A percentile compares a stretch with the other conserved stretches of the same genome.
Conservation (phyloP, 106 monocot genomes). For the Phalaenopsis equestris region DNA sequence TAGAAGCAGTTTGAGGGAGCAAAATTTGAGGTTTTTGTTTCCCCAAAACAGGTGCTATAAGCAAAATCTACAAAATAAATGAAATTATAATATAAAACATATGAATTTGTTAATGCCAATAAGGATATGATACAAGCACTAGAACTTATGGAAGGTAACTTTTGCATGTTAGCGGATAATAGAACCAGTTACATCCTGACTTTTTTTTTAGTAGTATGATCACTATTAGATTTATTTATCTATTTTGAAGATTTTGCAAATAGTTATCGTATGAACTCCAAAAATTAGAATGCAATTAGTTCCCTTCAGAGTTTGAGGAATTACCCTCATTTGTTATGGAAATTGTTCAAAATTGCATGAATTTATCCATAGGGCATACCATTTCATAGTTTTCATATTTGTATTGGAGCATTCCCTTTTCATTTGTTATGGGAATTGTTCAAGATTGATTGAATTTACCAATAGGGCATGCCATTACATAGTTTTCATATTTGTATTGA, state of each 20-base stretch:
- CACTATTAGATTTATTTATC: neutral
- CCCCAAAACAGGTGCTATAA: slow-evolving; percentile 69
- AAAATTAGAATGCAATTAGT: neutral
- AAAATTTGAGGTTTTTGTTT: slow-evolving; percentile 34
- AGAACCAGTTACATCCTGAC: neutral
- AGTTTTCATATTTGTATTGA: no score
- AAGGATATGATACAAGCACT: neutral
- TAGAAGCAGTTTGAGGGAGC: slow-evolving; percentile 23
- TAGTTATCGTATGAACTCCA: neutral
- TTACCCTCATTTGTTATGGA: no score
- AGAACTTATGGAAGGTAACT: neutral
- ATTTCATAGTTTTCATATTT: no score
- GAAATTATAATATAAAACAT: neutral
- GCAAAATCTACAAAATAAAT: slow-evolving; percentile 52
- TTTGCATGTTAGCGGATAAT: neutral
- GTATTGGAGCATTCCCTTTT: no score
- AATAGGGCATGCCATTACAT: no score
- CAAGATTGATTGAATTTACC: no score
- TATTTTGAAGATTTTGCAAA: neutral
- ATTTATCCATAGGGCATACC: no score
- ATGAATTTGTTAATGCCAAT: neutral
- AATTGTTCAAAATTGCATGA: no score
- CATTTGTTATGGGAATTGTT: no score
- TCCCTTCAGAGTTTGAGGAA: neutral
- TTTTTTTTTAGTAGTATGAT: neutral